Evolutionary conservation across 2,329 filamentous ascomycete genomes (phyloP), one percentile per base, ranked within the genome.

Genomic region (Trematosphaeria pertusa): DNA sequence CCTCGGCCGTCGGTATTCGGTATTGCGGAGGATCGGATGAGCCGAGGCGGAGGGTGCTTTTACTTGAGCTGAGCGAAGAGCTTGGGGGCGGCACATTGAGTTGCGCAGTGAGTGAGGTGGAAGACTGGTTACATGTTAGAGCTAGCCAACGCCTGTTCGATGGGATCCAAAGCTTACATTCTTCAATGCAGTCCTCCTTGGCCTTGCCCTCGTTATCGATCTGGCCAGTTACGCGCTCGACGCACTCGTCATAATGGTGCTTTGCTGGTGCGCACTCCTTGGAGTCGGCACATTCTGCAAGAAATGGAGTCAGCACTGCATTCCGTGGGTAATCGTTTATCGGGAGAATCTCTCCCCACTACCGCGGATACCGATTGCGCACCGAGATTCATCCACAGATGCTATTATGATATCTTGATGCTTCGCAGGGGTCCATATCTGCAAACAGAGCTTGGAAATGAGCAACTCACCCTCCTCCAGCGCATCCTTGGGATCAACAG

Each of bases 231-330:
- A 99, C 94, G 67, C 94, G 91, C 84, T 96, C 92, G 65, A 93
- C 91, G 75, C 94, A 99, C 79, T 97, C 91, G 61, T 97, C 93
- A 75, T 88, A 97, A 84, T 99, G 94, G 83, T 97, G 93, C 86
- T 97, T 99, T 71, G 85, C 84, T 50, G 88, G 87, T 53, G 87
- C 82, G 79, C 94, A 99, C 76, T 89, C 81, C 75, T 87, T 83
- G 58, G 91, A 91, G 75, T 93, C 85, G 76, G 85, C 84, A 84
- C 94, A 99, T 72, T 96, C 94, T 97, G 75, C 62, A 31, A 28
- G 24, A 59, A 50, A 64, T 44, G n/a, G n/a, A 26, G 50, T 59
- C 51, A 66, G 61, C 52, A 50, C 45, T 37, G 39, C 53, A 39
- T 30, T 17, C 37, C n/a, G 6, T 28, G 11, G 31, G 36, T 20